These are phyloP conservation scores for Lolium perenne DNA, from an alignment of 176 grass and related monocot species.

Conservation along the genomic window DNA sequence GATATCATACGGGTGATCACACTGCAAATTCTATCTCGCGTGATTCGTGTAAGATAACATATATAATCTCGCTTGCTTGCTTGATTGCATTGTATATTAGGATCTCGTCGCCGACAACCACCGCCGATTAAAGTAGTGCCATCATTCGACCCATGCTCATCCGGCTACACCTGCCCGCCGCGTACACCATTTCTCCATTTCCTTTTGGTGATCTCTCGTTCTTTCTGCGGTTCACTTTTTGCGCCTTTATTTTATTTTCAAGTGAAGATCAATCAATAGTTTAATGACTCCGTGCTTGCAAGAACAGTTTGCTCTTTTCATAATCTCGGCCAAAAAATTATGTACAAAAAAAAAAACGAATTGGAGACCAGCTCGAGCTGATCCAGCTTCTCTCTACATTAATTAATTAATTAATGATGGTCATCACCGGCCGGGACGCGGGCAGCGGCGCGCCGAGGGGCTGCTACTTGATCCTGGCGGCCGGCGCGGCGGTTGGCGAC, in stretches of 20 bases:
- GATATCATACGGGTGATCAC: constrained; percentile 35
- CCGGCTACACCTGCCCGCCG: constrained; percentile 46
- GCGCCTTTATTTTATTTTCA: not conserved
- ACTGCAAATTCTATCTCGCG: not conserved
- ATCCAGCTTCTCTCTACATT: constrained; percentile 17
- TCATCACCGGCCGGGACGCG: not conserved
- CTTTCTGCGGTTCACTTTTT: not conserved
- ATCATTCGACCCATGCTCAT: constrained; percentile 34
- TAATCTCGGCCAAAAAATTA: constrained; percentile 29
- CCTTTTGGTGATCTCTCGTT: not conserved
- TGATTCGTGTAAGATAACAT: not conserved
- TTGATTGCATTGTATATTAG: not conserved
- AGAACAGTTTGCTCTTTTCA: constrained; percentile 28
- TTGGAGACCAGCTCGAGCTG: constrained; percentile 4
- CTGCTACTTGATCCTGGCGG: constrained; percentile 48
- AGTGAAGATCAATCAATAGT: not conserved
- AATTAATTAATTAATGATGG: too few species aligned
- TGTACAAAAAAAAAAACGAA: constrained; percentile 41
- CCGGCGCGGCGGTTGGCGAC: constrained; percentile 1
- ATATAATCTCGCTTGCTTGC: not conserved
- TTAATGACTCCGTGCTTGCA: constrained; percentile 1
- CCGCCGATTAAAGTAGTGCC: not conserved
- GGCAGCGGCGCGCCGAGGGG: not conserved
- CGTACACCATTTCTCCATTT: constrained; percentile 33
- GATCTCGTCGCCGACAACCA: constrained; percentile 40